Conservation (phyloP, 306 rosid genomes). For the Astragalus membranaceus region DNA sequence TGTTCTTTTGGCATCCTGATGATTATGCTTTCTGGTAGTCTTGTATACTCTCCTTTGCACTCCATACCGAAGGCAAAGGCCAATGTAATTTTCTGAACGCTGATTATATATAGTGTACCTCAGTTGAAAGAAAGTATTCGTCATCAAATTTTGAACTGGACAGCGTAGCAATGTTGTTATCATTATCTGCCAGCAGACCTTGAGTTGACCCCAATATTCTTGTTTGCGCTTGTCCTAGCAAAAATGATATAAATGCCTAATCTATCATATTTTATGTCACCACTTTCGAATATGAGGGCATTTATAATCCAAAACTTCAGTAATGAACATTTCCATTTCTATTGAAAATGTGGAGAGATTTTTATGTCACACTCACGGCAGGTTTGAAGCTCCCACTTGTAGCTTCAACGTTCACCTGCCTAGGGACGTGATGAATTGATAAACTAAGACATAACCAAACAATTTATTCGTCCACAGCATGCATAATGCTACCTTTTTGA, state of each 20-base stretch:
- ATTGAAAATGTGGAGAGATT: too few relatives aligned
- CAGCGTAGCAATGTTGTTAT: constrained; percentile 13
- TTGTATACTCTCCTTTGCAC: constrained; percentile 39
- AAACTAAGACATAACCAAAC: too few relatives aligned
- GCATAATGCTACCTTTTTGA: too few relatives aligned
- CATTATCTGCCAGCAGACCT: constrained; percentile 8
- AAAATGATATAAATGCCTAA: not conserved
- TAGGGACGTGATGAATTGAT: too few relatives aligned
- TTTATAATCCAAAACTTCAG: too few relatives aligned
- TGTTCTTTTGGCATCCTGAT: constrained; percentile 26
- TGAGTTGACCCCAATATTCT: not conserved
- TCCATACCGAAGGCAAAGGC: constrained; percentile 30
- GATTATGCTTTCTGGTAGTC: constrained; percentile 31
- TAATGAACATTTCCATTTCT: too few relatives aligned
- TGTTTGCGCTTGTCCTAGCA: not conserved
- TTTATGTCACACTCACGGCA: too few relatives aligned
- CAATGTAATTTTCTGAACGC: constrained; percentile 54
- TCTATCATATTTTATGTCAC: too few relatives aligned
- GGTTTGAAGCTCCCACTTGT: too few relatives aligned
- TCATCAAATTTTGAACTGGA: constrained; percentile 26
- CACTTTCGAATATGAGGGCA: too few relatives aligned
- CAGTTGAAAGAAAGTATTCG: constrained; percentile 31
- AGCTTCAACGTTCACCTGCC: too few relatives aligned
- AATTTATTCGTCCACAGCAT: too few relatives aligned
- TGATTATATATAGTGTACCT: constrained; percentile 42